Evolutionary conservation across 768 basidiomycete species (phyloP).

Genomic region (Leccinum truebloodii): DNA sequence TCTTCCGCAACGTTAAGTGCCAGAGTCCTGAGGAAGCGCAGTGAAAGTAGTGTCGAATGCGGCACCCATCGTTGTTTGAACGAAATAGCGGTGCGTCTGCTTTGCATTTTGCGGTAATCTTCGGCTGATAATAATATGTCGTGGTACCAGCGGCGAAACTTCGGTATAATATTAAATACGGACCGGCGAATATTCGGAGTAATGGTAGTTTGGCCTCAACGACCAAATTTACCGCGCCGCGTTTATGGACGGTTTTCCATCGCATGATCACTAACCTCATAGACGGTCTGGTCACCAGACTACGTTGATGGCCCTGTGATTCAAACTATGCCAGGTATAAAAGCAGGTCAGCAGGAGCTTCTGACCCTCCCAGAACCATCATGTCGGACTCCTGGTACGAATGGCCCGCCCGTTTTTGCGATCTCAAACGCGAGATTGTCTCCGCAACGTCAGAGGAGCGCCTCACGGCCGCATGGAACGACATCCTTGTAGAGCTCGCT

Average conservation of each 20-base stretch:
- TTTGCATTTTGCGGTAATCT: not conserved
- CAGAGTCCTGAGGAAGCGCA: not conserved
- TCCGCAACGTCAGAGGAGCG: conserved; percentile 47
- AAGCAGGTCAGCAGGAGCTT: not conserved
- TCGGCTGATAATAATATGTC: not conserved
- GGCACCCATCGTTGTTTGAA: not conserved
- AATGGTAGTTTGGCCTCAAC: not conserved
- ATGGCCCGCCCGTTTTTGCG: conserved; percentile 46
- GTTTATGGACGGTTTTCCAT: too few species aligned
- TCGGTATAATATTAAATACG: conserved; percentile 4
- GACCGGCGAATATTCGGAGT: conserved; percentile 2
- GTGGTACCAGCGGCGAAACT: conserved; percentile 8
- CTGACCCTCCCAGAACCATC: not conserved
- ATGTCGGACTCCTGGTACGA: conserved; percentile 14
- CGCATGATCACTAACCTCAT: not conserved
- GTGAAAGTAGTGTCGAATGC: too few species aligned
- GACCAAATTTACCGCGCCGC: too few species aligned
- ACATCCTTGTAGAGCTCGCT: conserved; percentile 54
- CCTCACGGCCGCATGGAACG: conserved; percentile 56
- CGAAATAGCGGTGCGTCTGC: not conserved
- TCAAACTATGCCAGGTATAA: conserved; percentile 13
- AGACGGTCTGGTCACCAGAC: not conserved
- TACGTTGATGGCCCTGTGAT: not conserved
- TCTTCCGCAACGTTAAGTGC: not conserved
- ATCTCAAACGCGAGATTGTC: conserved; percentile 60